Conservation (phyloP, 164 flowering plant genomes). For the Buxus sempervirens region DNA sequence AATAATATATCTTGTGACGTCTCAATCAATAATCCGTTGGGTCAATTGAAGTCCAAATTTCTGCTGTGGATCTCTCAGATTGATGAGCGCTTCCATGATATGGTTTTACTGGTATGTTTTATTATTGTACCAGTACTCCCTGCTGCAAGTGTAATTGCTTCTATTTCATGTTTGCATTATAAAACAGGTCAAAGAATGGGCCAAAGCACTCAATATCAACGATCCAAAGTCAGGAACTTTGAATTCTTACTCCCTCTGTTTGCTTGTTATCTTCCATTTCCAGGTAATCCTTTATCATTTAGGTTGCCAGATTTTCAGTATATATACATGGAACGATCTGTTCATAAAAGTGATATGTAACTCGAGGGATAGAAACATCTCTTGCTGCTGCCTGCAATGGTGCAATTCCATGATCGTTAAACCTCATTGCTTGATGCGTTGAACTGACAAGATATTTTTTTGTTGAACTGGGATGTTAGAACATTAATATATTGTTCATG, state of each 20-base stretch:
- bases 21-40: slow-evolving; percentile 68
- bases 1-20: slow-evolving; percentile 75
- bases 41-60: slow-evolving; percentile 75
- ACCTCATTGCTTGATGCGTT: too few relatives aligned
- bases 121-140: background rate
- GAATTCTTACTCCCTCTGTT: slow-evolving; percentile 74
- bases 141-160: background rate
- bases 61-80: slow-evolving; percentile 70
- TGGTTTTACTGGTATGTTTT: slow-evolving; percentile 72
- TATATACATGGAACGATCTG: background rate
- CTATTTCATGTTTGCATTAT: slow-evolving; percentile 16
- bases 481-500: too few relatives aligned
- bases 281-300: slow-evolving; percentile 50
- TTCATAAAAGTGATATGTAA: background rate
- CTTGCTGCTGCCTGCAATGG: background rate
- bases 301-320: background rate
- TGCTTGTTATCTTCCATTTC: slow-evolving; percentile 88
- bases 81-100: slow-evolving; percentile 79
- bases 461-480: too few relatives aligned
- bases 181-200: slow-evolving; percentile 95
- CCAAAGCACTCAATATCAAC: slow-evolving; percentile 74
- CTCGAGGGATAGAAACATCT: background rate
- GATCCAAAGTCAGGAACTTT: slow-evolving; percentile 69
- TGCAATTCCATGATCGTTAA: too few relatives aligned
- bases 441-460: too few relatives aligned